Conservation (phyloP, 2,329 filamentous ascomycete species). For the Xylaria sp. region DNA sequence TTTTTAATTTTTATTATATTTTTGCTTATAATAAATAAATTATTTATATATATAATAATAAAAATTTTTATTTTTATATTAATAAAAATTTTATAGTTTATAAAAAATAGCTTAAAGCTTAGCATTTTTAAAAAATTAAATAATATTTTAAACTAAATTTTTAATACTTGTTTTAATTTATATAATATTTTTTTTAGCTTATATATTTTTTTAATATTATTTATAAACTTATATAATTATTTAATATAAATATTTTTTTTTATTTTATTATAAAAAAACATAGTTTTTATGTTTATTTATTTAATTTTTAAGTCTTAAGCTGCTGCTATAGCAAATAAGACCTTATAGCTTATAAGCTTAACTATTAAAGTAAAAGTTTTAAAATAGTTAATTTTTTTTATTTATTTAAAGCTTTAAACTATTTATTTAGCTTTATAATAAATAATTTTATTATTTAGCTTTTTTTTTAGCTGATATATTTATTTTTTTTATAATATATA, state of each 20-base stretch:
- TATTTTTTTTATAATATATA: constrained; percentile 17
- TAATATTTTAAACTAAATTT: constrained; percentile 22
- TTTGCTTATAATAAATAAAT: constrained; percentile 5
- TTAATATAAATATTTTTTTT: constrained; percentile 24
- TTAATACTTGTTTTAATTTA: constrained; percentile 9
- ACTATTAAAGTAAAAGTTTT: constrained; percentile 14
- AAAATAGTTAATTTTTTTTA: constrained; percentile 18
- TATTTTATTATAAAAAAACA: constrained; percentile 17
- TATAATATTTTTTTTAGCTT: constrained; percentile 15
- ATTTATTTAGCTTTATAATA: background rate
- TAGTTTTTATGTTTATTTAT: constrained; percentile 20
- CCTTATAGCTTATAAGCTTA: constrained; percentile 22
- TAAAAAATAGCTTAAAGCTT: constrained; percentile 11
- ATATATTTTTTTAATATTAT: constrained; percentile 9
- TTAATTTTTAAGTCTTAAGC: constrained; percentile 18
- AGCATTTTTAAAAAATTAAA: constrained; percentile 6
- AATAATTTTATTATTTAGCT: constrained; percentile 11
- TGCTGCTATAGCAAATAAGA: background rate
- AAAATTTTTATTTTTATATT: constrained; percentile 11
- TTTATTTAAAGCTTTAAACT: constrained; percentile 17
- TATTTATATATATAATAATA: constrained; percentile 20
- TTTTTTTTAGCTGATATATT: constrained; percentile 6
- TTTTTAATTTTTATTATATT: constrained; percentile 17
- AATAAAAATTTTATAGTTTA: constrained; percentile 8
- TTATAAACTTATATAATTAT: constrained; percentile 17